Evolutionary conservation across 176 grass and related monocot genomes (phyloP).

Genomic region (Calamus simplicifolius): DNA sequence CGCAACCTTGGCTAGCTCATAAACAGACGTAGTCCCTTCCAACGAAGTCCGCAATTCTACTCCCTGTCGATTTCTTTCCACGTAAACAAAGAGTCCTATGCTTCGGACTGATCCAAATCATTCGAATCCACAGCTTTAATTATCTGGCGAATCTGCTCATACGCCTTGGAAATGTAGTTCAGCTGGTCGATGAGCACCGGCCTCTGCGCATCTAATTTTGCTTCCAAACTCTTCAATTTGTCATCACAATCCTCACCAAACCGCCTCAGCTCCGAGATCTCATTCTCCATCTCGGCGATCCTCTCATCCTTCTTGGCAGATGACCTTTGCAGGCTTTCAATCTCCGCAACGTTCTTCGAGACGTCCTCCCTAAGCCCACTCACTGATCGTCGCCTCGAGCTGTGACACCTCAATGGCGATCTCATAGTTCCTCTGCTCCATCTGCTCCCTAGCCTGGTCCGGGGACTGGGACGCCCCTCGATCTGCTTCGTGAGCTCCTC

Average conservation of each 20-base stretch:
- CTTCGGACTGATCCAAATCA: constrained; percentile 17
- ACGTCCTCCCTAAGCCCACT: no score
- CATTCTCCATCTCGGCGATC: constrained; percentile 29
- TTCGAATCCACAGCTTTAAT: constrained; percentile 32
- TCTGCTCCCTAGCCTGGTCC: no score
- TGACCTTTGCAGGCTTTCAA: constrained; percentile 40
- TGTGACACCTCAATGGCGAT: no score
- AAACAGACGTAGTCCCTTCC: constrained; percentile 50
- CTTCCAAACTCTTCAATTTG: constrained; percentile 26
- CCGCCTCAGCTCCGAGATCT: constrained; percentile 36
- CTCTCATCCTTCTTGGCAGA: constrained; percentile 21
- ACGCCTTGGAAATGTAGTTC: constrained; percentile 54
- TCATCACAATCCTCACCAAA: constrained; percentile 24
- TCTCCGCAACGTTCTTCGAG: no score
- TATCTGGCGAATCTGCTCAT: constrained; percentile 51
- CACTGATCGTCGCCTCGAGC: no score
- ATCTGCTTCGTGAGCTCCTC: no score
- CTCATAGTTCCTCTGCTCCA: no score
- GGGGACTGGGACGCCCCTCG: no score
- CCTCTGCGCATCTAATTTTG: constrained; percentile 61
- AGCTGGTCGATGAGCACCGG: constrained; percentile 69
- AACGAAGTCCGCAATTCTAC: constrained; percentile 57
- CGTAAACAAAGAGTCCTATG: constrained; percentile 54
- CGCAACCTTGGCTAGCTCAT: constrained; percentile 42
- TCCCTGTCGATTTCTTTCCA: constrained; percentile 61